Percentiles rank a stretch among this genome's conserved stretches.
These are phyloP conservation scores for Syncephalastrum monosporum DNA, from an alignment of 371 early-diverging fungal genomes.

Conservation along the genomic window DNA sequence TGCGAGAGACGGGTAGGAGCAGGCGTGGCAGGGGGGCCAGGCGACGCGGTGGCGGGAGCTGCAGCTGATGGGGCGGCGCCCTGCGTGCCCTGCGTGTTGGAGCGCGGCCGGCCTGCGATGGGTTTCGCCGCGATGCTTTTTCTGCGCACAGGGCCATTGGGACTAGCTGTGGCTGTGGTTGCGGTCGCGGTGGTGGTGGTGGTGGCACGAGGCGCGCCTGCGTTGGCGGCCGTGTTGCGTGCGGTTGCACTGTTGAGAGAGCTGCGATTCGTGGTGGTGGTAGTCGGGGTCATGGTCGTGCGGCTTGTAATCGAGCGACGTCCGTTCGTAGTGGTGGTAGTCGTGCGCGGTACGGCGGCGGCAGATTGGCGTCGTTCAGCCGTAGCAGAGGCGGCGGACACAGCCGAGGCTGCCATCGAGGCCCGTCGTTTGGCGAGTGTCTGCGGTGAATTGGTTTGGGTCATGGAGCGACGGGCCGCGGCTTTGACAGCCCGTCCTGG, in stretches of 20 bases:
- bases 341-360: background rate
- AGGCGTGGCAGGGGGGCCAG: too few relatives aligned
- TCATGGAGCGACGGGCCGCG: constrained; percentile 13
- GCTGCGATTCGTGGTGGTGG: too few relatives aligned
- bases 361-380: background rate
- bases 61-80: constrained; percentile 1
- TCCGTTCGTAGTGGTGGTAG: constrained; percentile 11
- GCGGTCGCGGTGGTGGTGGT: background rate
- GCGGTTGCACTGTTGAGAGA: background rate
- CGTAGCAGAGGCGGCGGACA: constrained; percentile 12
- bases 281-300: too few relatives aligned
- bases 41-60: constrained; percentile 7
- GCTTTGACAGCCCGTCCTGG: constrained; percentile 16
- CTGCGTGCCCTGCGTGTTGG: constrained; percentile 21
- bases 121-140: constrained; percentile 9
- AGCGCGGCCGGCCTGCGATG: constrained; percentile 17
- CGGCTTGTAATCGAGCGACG: constrained; percentile 1
- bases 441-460: constrained; percentile 9
- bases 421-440: constrained; percentile 16
- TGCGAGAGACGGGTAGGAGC: too few relatives aligned
- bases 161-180: too few relatives aligned
- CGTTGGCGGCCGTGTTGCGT: constrained; percentile 8
- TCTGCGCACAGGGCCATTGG: constrained; percentile 2
- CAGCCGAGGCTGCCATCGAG: constrained; percentile 13
- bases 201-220: background rate